These are phyloP conservation scores for Neoscytalidium dimidiatum DNA, from an alignment of 2,329 filamentous ascomycete genomes.

Conservation along the genomic window DNA sequence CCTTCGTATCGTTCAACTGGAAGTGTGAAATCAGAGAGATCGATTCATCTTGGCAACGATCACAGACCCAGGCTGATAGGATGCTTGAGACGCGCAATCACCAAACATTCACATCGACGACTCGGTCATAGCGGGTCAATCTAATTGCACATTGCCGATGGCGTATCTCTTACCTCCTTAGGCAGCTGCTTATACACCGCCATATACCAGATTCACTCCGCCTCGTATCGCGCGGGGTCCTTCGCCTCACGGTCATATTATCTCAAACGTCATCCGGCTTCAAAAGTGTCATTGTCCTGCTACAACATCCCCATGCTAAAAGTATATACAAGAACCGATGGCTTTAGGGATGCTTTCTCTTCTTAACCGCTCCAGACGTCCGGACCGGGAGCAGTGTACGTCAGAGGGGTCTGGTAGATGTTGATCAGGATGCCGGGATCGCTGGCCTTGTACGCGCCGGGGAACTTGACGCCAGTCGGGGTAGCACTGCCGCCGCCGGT, in stretches of 20 bases:
- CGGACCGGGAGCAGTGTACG: constrained; percentile 48
- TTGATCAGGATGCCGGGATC: constrained; percentile 46
- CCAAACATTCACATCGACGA: background rate
- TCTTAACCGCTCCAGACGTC: constrained; percentile 35
- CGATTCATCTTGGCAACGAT: too few species aligned
- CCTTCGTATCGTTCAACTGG: too few species aligned
- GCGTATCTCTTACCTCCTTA: background rate
- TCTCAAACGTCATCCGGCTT: background rate
- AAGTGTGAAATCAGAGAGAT: too few species aligned
- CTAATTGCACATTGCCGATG: background rate
- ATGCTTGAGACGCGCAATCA: too few species aligned
- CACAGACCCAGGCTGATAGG: too few species aligned
- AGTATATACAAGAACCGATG: background rate
- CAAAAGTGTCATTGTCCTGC: background rate
- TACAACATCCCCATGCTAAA: background rate
- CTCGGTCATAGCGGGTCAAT: background rate
- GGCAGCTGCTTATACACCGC: background rate
- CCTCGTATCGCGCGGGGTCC: background rate
- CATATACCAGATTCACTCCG: background rate
- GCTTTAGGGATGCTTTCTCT: background rate
- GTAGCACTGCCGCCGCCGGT: constrained; percentile 36
- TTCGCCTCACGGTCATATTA: background rate
- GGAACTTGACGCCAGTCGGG: constrained; percentile 49
- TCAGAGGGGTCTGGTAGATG: constrained; percentile 40
- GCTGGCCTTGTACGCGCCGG: constrained; percentile 41